These are phyloP conservation scores for Dryas integrifolia DNA, from an alignment of 331 rosid species.

Conservation along the genomic window DNA sequence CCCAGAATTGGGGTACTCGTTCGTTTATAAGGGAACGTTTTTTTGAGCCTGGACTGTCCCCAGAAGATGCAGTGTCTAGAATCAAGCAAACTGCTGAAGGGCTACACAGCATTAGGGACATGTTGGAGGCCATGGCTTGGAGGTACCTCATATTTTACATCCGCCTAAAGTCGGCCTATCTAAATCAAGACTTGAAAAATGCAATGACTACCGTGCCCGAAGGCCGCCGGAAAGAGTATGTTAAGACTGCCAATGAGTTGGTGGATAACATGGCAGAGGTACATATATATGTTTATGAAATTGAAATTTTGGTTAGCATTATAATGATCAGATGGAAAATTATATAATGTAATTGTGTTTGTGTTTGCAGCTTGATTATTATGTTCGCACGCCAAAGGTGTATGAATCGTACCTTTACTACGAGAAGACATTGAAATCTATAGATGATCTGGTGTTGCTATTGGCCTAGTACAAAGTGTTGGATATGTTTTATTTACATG, in stretches of 20 bases:
- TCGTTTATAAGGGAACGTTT: slow-evolving; percentile 63
- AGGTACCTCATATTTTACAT: slow-evolving; percentile 82
- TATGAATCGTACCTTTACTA: slow-evolving; percentile 87
- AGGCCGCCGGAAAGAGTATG: slow-evolving; percentile 49
- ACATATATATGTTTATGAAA: background rate
- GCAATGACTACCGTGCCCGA: slow-evolving; percentile 61
- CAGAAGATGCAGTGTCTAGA: slow-evolving; percentile 76
- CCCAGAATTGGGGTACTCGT: slow-evolving; percentile 73
- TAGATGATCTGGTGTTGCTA: slow-evolving; percentile 70
- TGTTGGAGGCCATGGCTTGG: slow-evolving; percentile 86
- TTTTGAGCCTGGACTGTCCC: slow-evolving; percentile 70
- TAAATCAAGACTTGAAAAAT: slow-evolving; percentile 70
- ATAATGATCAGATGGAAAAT: too few relatives aligned
- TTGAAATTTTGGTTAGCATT: too few relatives aligned
- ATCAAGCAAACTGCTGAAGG: slow-evolving; percentile 91
- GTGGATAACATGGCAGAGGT: slow-evolving; percentile 83
- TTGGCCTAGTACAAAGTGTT: slow-evolving; percentile 42
- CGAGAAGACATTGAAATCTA: slow-evolving; percentile 87
- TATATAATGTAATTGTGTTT: background rate
- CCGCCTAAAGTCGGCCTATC: slow-evolving; percentile 67
- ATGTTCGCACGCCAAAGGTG: slow-evolving; percentile 79
- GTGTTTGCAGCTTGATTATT: slow-evolving; percentile 44
- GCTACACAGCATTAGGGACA: slow-evolving; percentile 70
- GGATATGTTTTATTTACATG: background rate
- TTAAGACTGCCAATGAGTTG: slow-evolving; percentile 73